Percentiles rank a stretch among this genome's conserved stretches.
Evolutionary conservation across 805 yeast species (phyloP).

Genomic region (Yarrowia divulgata): DNA sequence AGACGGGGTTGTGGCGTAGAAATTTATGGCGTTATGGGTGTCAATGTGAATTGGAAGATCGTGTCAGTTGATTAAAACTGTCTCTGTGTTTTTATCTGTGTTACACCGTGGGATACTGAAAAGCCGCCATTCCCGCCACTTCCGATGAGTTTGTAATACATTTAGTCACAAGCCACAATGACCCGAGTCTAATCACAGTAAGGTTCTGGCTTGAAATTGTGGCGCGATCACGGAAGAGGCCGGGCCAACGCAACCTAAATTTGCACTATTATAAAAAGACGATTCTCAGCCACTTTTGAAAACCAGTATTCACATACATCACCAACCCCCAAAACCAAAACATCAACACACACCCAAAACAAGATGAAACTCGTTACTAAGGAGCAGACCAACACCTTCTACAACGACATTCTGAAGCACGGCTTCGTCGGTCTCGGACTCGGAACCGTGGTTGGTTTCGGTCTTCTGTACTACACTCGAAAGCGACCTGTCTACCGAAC

Average conservation of each 20-base stretch:
- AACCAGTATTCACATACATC: slow-evolving; percentile 10
- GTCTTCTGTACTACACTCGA: slow-evolving; percentile 61
- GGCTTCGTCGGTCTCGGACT: slow-evolving; percentile 64
- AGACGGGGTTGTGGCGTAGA: neutral
- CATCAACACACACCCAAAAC: neutral
- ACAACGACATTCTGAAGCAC: slow-evolving; percentile 63
- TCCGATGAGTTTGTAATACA: slow-evolving; percentile 19
- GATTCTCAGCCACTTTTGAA: slow-evolving; percentile 29
- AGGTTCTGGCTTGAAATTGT: slow-evolving; percentile 1
- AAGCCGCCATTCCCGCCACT: slow-evolving; percentile 27
- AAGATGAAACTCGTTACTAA: slow-evolving; percentile 71
- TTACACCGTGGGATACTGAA: neutral
- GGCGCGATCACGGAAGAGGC: slow-evolving; percentile 38
- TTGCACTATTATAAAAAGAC: slow-evolving; percentile 15
- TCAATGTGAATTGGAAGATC: neutral
- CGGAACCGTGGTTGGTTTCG: slow-evolving; percentile 66
- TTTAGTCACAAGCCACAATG: slow-evolving; percentile 37
- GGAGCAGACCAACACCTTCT: slow-evolving; percentile 73
- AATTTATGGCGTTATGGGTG: neutral
- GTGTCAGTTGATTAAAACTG: neutral
- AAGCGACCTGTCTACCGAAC: slow-evolving; percentile 46
- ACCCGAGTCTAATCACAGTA: neutral
- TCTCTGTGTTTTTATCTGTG: neutral
- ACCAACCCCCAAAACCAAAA: slow-evolving; percentile 8
- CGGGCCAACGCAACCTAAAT: slow-evolving; percentile 32